Conservation (phyloP, 164 flowering plant genomes). For the Magnolia sinica region DNA sequence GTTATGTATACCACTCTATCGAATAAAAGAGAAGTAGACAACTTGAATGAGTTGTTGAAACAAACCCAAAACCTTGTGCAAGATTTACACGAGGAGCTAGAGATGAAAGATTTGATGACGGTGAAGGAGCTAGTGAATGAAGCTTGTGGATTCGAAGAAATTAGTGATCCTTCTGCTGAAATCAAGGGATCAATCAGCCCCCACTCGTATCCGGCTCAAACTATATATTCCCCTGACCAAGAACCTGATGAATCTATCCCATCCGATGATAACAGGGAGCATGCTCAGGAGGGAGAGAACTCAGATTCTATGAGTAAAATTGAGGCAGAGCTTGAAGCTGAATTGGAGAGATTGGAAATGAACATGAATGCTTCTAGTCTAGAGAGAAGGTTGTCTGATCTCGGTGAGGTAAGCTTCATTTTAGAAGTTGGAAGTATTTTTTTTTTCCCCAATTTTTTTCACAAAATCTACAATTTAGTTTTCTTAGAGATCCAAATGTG, state of each 20-base stretch:
- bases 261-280: slow-evolving; percentile 17
- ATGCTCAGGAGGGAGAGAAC: slow-evolving; percentile 22
- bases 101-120: slow-evolving; percentile 77
- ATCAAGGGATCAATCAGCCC: slow-evolving; percentile 1
- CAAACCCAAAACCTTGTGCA: slow-evolving; percentile 70
- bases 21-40: slow-evolving; percentile 53
- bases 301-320: slow-evolving; percentile 54
- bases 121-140: slow-evolving; percentile 67
- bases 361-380: slow-evolving; percentile 44
- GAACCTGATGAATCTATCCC: slow-evolving; percentile 18
- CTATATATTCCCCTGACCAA: slow-evolving; percentile 17
- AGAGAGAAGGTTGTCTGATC: slow-evolving; percentile 38
- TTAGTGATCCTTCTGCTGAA: slow-evolving; percentile 20
- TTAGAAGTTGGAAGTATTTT: neutral
- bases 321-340: slow-evolving; percentile 98
- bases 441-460: neutral
- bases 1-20: slow-evolving; percentile 40
- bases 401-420: slow-evolving; percentile 49
- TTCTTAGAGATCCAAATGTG: neutral
- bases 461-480: neutral
- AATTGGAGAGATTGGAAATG: slow-evolving; percentile 76
- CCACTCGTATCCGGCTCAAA: slow-evolving; percentile 8
- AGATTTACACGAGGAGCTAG: slow-evolving; percentile 89
- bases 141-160: slow-evolving; percentile 34
- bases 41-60: slow-evolving; percentile 51